Percentiles rank a stretch among this genome's conserved stretches.
Conservation (phyloP, 148 eudicot genomes). For the Rhododendron henanense region DNA sequence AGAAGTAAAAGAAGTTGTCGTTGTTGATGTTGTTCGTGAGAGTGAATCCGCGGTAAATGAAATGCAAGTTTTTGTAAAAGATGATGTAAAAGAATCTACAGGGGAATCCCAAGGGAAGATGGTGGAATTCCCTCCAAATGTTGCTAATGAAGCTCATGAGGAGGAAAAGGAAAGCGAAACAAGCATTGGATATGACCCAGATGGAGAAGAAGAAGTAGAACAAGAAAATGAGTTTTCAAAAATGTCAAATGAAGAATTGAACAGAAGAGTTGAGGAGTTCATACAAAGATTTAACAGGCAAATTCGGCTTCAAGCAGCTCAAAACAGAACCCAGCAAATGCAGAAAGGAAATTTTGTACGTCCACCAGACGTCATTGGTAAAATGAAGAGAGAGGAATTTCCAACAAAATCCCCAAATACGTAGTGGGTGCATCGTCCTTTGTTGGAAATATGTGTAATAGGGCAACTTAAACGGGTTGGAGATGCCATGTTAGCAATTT, state of each 20-base stretch:
- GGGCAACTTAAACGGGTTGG: too few species aligned
- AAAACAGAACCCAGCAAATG: conserved; percentile 7
- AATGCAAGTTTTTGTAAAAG: not conserved
- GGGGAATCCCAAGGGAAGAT: not conserved
- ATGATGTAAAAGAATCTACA: not conserved
- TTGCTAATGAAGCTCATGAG: not conserved
- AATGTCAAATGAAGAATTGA: conserved; percentile 42
- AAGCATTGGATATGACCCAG: too few species aligned
- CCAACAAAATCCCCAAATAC: too few species aligned
- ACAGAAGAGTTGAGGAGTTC: conserved; percentile 43
- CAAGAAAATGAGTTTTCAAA: conserved; percentile 26
- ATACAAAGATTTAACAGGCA: conserved; percentile 32
- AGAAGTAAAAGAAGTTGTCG: conserved; percentile 10
- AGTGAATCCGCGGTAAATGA: not conserved
- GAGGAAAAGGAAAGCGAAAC: conserved; percentile 9
- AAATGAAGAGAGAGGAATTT: not conserved
- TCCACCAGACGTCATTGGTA: not conserved
- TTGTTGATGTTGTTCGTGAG: not conserved
- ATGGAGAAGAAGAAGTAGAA: too few species aligned
- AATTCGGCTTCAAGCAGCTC: conserved; percentile 33
- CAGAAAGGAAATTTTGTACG: not conserved
- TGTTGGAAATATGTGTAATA: too few species aligned
- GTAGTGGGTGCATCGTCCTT: too few species aligned
- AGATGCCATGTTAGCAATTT: too few species aligned
- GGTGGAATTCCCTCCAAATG: not conserved